Evolutionary conservation across 2,329 filamentous ascomycete species (phyloP).

Genomic region (Neofusicoccum ribis): DNA sequence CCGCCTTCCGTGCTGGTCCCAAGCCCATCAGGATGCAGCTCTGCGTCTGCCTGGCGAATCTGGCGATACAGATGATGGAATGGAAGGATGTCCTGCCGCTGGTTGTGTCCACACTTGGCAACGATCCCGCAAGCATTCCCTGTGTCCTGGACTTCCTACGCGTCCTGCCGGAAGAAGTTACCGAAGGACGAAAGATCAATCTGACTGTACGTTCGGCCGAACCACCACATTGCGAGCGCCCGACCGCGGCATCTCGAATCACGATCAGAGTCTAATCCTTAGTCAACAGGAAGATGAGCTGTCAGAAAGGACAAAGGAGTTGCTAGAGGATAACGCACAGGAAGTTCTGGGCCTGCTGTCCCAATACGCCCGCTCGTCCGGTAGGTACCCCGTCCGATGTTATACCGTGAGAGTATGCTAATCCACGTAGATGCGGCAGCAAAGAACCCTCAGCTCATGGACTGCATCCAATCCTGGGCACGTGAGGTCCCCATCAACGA

Average conservation of each 20-base stretch:
- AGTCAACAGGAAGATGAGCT: conserved; percentile 88
- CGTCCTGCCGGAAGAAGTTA: conserved; percentile 97
- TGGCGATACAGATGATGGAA: conserved; percentile 92
- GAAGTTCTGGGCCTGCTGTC: conserved; percentile 85
- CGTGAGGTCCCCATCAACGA: conserved; percentile 83
- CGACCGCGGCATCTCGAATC: conserved; percentile 35
- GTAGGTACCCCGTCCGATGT: conserved; percentile 54
- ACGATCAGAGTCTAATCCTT: conserved; percentile 43
- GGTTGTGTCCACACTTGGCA: conserved; percentile 76
- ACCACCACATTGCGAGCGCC: conserved; percentile 42
- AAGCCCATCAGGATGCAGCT: conserved; percentile 80
- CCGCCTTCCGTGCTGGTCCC: conserved; percentile 77
- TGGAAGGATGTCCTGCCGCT: conserved; percentile 92
- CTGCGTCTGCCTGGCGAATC: conserved; percentile 88
- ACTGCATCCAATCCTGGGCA: conserved; percentile 96
- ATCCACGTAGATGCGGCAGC: conserved; percentile 66
- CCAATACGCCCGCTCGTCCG: conserved; percentile 87
- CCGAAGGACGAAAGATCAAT: conserved; percentile 98
- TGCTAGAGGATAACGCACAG: conserved; percentile 85
- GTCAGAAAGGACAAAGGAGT: conserved; percentile 76
- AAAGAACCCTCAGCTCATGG: conserved; percentile 84
- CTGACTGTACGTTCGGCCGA: conserved; percentile 86
- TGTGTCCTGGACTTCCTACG: conserved; percentile 94
- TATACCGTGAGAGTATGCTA: neutral
- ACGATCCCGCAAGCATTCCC: conserved; percentile 74